A percentile compares a stretch with the other conserved stretches of the same genome.
These are phyloP conservation scores for Histomonas meleagridis DNA, from an alignment of 208 protist species.

Conservation along the genomic window DNA sequence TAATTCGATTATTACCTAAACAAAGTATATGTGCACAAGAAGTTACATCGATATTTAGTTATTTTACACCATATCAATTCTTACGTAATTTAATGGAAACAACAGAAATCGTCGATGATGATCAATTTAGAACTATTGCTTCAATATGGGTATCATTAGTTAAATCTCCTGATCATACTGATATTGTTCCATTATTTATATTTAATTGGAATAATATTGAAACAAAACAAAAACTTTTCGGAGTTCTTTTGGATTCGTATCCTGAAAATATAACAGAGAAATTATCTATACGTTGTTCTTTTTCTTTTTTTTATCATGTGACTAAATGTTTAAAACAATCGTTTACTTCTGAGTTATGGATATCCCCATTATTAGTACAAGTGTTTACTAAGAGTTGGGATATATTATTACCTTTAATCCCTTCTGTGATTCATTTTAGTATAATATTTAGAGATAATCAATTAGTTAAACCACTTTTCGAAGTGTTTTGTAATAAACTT, in stretches of 20 bases:
- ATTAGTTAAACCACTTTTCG: too few species aligned
- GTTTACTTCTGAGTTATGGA: background rate
- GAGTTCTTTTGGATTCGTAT: background rate
- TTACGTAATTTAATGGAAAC: background rate
- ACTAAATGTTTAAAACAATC: background rate
- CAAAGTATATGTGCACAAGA: background rate
- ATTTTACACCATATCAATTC: slow-evolving; percentile 16
- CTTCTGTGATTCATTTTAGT: background rate
- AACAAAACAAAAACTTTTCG: background rate
- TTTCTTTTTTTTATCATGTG: background rate
- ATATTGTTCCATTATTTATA: background rate
- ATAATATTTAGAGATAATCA: background rate
- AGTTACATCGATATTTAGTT: background rate
- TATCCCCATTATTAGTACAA: background rate
- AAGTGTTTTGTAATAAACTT: too few species aligned
- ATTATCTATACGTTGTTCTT: background rate
- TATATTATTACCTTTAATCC: background rate
- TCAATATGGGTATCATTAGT: slow-evolving; percentile 16
- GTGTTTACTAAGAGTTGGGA: background rate
- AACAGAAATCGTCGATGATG: background rate
- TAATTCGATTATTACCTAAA: background rate
- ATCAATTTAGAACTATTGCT: background rate
- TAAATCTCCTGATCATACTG: background rate
- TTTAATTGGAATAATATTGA: background rate
- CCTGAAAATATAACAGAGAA: background rate